phyloP scores from a whole-genome alignment of 176 grass and related monocot genomes.

The Tillandsia leiboldiana region DNA sequence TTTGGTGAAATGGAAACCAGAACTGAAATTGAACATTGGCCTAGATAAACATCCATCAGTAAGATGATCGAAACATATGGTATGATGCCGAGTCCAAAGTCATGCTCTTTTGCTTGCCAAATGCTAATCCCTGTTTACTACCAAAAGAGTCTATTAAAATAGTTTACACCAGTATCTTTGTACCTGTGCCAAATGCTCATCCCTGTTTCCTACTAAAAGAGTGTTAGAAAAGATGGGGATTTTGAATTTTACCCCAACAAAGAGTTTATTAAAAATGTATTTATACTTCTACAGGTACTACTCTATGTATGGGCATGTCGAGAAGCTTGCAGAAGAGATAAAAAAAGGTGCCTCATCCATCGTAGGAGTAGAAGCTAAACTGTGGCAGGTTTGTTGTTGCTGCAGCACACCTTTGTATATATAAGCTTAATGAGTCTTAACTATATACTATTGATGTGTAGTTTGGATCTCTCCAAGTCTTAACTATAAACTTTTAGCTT shows the following conservation, averaged over 20 bases:
- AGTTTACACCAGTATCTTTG: neutral
- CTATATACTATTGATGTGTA: neutral
- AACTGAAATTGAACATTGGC: too few relatives aligned
- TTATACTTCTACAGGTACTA: slow-evolving; percentile 49
- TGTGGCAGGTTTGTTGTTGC: slow-evolving; percentile 59
- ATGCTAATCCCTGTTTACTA: too few relatives aligned
- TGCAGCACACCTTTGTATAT: neutral
- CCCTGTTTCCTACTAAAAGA: slow-evolving; percentile 3
- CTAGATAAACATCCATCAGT: too few relatives aligned
- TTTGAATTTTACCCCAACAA: neutral
- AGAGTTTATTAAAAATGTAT: slow-evolving; percentile 32
- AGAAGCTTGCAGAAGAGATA: slow-evolving; percentile 77
- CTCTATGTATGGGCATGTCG: slow-evolving; percentile 80
- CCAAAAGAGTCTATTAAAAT: too few relatives aligned
- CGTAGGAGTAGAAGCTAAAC: slow-evolving; percentile 60
- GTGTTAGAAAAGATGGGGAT: too few relatives aligned
- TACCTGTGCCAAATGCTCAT: neutral
- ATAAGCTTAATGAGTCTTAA: neutral
- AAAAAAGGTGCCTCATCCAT: slow-evolving; percentile 67
- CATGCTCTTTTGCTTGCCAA: too few relatives aligned
- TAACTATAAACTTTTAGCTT: neutral
- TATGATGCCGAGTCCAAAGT: too few relatives aligned
- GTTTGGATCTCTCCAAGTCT: neutral
- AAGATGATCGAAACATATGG: too few relatives aligned
- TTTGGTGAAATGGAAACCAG: too few relatives aligned